Percentiles rank a stretch among this genome's conserved stretches.
phyloP scores from a whole-genome alignment of 495 filamentous ascomycete genomes.

The Hapsidospora chrysogenum region DNA sequence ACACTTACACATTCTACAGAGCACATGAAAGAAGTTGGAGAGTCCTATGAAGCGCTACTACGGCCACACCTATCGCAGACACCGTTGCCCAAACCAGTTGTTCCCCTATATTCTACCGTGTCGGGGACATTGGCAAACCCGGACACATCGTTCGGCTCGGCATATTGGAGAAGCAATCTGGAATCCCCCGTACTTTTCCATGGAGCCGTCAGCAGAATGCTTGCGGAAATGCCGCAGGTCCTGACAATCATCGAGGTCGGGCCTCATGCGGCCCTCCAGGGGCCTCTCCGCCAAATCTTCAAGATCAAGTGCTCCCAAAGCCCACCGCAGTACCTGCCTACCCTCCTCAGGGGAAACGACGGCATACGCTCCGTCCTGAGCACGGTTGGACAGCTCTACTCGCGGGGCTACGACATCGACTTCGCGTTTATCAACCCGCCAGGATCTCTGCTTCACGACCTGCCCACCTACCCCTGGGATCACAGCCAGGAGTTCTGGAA shows the following conservation, averaged over 20 bases:
- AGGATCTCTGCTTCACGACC: constrained; percentile 7
- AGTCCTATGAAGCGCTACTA: constrained; percentile 9
- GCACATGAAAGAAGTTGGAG: constrained; percentile 12
- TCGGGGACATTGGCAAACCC: constrained; percentile 13
- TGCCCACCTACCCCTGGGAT: constrained; percentile 20
- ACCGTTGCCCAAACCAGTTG: background rate
- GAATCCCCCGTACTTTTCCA: constrained; percentile 15
- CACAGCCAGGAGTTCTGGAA: constrained; percentile 22
- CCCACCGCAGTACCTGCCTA: background rate
- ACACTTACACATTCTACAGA: constrained; percentile 6
- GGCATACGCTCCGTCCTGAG: background rate
- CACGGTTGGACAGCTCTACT: background rate
- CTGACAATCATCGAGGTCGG: constrained; percentile 26
- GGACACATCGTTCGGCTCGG: constrained; percentile 5
- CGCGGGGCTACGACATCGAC: background rate
- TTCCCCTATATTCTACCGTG: constrained; percentile 9
- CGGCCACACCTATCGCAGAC: no score
- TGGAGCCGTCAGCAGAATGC: constrained; percentile 10
- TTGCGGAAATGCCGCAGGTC: constrained; percentile 7
- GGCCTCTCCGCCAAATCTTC: background rate
- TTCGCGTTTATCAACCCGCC: background rate
- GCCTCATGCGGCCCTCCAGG: constrained; percentile 23
- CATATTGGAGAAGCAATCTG: constrained; percentile 15
- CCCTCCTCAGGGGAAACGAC: background rate
- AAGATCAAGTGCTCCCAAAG: no score